phyloP scores from a whole-genome alignment of 257 asterid species.

The Primulina huaijiensis region DNA sequence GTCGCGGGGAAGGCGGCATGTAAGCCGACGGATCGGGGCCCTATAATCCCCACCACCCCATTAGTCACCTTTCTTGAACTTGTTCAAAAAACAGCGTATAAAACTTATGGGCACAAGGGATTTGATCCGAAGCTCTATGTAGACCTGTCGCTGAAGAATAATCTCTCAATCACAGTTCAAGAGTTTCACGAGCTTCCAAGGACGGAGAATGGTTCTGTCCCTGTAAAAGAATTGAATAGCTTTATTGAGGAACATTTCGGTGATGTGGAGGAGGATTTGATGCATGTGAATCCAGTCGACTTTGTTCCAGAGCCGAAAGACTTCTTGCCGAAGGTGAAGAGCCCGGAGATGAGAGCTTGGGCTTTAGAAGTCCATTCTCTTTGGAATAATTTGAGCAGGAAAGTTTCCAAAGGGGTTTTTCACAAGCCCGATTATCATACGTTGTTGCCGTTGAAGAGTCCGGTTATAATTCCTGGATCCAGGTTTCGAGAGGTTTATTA shows the following conservation, averaged over 20 bases:
- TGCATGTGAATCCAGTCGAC: constrained; percentile 52
- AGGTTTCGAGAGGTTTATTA: constrained; percentile 86
- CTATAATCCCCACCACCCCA: constrained; percentile 54
- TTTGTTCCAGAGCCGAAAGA: constrained; percentile 51
- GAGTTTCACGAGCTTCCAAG: constrained; percentile 43
- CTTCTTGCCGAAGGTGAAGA: constrained; percentile 58
- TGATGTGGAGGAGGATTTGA: constrained; percentile 55
- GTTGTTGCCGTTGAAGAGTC: constrained; percentile 63
- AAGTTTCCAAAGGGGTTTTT: constrained; percentile 54
- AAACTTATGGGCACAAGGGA: constrained; percentile 42
- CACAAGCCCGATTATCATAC: constrained; percentile 54
- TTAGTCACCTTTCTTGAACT: constrained; percentile 53
- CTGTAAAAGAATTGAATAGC: constrained; percentile 28
- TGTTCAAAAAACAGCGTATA: constrained; percentile 62
- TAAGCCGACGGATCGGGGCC: constrained; percentile 36
- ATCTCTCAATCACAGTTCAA: constrained; percentile 35
- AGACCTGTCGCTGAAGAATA: constrained; percentile 58
- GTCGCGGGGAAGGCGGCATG: constrained; percentile 25
- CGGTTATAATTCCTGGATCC: constrained; percentile 85
- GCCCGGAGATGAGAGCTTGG: constrained; percentile 59
- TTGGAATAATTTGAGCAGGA: constrained; percentile 82
- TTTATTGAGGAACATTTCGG: constrained; percentile 42
- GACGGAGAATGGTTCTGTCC: constrained; percentile 39
- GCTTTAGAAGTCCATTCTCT: constrained; percentile 71
- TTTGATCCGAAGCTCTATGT: constrained; percentile 80